Percentiles rank a stretch among this genome's conserved stretches.
phyloP scores from a whole-genome alignment of 2,329 filamentous ascomycete genomes.

The Endocalyx cinctus region DNA sequence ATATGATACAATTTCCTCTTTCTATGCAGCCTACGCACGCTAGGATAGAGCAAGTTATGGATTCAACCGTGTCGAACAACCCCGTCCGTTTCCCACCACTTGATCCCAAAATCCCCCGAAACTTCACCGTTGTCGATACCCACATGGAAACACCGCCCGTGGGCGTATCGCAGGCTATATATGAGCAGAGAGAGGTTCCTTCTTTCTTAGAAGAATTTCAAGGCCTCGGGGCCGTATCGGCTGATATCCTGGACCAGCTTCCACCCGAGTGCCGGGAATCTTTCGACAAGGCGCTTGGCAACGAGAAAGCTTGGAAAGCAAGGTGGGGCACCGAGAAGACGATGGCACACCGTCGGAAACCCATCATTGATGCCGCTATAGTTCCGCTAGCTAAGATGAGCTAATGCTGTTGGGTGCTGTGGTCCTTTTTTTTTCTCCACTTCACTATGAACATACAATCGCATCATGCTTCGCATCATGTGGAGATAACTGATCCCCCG shows the following conservation, averaged over 20 bases:
- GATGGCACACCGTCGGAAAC: conserved; percentile 47
- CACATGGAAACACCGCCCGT: conserved; percentile 47
- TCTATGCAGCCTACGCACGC: conserved; percentile 87
- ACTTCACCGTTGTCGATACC: conserved; percentile 53
- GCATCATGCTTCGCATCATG: too few species aligned
- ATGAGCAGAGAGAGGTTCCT: conserved; percentile 37
- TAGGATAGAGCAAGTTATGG: conserved; percentile 66
- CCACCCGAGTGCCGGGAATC: conserved; percentile 67
- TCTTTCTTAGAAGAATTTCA: conserved; percentile 49
- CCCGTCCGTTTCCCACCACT: conserved; percentile 41
- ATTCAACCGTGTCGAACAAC: conserved; percentile 21
- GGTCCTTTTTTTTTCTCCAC: too few species aligned
- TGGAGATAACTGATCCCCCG: too few species aligned
- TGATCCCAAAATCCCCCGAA: conserved; percentile 45
- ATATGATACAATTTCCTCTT: conserved; percentile 80
- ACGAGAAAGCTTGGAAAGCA: conserved; percentile 67
- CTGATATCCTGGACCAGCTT: conserved; percentile 62
- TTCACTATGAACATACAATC: too few species aligned
- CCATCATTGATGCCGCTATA: conserved; percentile 60
- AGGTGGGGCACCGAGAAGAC: conserved; percentile 68
- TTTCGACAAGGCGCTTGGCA: conserved; percentile 61
- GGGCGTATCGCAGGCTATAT: conserved; percentile 42
- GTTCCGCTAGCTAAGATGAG: too few species aligned
- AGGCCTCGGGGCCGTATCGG: conserved; percentile 59
- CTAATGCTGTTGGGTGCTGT: too few species aligned